Evolutionary conservation across 1,139 yeast species (phyloP).

Genomic region (Lizanozyma gosingica): DNA sequence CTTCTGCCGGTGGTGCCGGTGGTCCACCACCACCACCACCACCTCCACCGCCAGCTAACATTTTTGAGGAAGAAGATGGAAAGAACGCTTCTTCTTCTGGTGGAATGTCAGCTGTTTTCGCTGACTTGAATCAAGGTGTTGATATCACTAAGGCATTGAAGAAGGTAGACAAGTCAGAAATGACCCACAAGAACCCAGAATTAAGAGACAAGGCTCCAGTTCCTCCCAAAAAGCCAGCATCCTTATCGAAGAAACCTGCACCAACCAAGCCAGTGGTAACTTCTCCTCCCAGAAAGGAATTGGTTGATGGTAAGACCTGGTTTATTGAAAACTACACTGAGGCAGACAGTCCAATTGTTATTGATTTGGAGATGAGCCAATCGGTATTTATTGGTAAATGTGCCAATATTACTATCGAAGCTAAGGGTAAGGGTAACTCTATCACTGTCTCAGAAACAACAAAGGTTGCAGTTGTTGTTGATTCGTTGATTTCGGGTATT

Average conservation of each 20-base stretch:
- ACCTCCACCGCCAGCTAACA: slow-evolving; percentile 75
- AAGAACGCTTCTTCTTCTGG: slow-evolving; percentile 18
- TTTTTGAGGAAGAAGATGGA: slow-evolving; percentile 38
- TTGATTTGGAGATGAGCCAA: slow-evolving; percentile 80
- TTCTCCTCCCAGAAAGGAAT: slow-evolving; percentile 67
- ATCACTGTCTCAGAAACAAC: slow-evolving; percentile 69
- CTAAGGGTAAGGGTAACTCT: slow-evolving; percentile 89
- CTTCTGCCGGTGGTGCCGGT: slow-evolving; percentile 18
- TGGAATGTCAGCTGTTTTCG: slow-evolving; percentile 82
- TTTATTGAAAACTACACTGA: slow-evolving; percentile 70
- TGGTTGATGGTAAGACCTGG: slow-evolving; percentile 82
- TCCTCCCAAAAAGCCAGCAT: slow-evolving; percentile 63
- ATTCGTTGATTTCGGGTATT: slow-evolving; percentile 77
- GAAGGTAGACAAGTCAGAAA: slow-evolving; percentile 87
- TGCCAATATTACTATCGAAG: slow-evolving; percentile 60
- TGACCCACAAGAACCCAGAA: slow-evolving; percentile 91
- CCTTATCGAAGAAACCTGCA: slow-evolving; percentile 32
- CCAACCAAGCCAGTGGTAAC: slow-evolving; percentile 23
- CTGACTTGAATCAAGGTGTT: slow-evolving; percentile 84
- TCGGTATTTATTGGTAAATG: slow-evolving; percentile 85
- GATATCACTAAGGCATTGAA: slow-evolving; percentile 75
- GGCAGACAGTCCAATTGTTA: slow-evolving; percentile 43
- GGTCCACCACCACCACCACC: slow-evolving; percentile 38
- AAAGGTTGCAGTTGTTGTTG: slow-evolving; percentile 70
- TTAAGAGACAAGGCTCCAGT: slow-evolving; percentile 44